Evolutionary conservation across 495 filamentous ascomycete genomes (phyloP).

Genomic region (Rhypophila decipiens): DNA sequence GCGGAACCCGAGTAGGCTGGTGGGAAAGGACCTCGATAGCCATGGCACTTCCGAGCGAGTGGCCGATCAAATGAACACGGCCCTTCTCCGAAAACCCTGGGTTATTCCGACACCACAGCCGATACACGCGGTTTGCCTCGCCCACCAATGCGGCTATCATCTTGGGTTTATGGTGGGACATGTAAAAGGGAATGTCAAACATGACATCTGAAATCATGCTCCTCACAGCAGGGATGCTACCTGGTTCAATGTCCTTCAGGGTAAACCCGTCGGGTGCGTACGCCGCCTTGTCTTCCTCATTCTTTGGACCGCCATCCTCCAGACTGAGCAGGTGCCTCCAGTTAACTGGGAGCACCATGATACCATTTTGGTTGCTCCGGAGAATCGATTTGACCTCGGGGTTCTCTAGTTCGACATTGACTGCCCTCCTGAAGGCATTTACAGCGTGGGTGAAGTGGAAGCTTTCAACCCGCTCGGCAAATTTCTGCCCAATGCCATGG

Average conservation of each 20-base stretch:
- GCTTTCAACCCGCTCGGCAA: slow-evolving; percentile 92
- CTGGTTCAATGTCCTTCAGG: slow-evolving; percentile 84
- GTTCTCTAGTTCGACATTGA: slow-evolving; percentile 78
- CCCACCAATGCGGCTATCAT: slow-evolving; percentile 86
- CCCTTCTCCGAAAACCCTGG: slow-evolving; percentile 73
- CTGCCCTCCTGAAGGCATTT: slow-evolving; percentile 76
- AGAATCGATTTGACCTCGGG: slow-evolving; percentile 67
- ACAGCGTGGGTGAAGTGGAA: slow-evolving; percentile 96
- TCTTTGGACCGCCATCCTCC: slow-evolving; percentile 60
- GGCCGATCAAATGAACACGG: slow-evolving; percentile 85
- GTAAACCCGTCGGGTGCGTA: slow-evolving; percentile 56
- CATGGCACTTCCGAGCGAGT: slow-evolving; percentile 92
- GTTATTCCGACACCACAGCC: slow-evolving; percentile 90
- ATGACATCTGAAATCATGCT: slow-evolving; percentile 93
- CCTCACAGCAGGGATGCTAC: slow-evolving; percentile 82
- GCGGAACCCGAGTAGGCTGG: slow-evolving; percentile 63
- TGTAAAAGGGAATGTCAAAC: slow-evolving; percentile 94
- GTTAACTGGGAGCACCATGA: slow-evolving; percentile 60
- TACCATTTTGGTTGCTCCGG: slow-evolving; percentile 54
- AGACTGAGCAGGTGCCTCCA: slow-evolving; percentile 85
- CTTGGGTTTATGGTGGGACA: slow-evolving; percentile 89
- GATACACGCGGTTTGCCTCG: slow-evolving; percentile 90
- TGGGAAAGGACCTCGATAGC: slow-evolving; percentile 82
- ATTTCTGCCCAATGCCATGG: slow-evolving; percentile 93
- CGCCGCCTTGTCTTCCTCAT: slow-evolving; percentile 41